These are phyloP conservation scores for Gossypioides kirkii DNA, from an alignment of 345 rosid genomes.

Conservation along the genomic window DNA sequence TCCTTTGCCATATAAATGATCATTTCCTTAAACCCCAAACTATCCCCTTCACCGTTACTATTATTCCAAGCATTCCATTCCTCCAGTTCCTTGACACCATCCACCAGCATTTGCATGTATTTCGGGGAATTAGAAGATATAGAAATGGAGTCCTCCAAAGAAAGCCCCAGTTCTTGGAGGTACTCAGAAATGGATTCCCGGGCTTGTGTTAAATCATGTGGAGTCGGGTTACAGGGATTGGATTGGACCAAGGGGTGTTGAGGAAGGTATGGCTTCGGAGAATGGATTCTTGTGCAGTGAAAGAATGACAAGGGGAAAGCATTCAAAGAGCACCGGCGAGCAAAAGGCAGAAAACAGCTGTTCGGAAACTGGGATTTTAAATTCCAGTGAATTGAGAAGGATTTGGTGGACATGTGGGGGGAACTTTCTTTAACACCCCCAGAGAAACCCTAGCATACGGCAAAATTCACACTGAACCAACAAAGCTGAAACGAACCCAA, in stretches of 20 bases:
- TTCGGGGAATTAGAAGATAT: constrained; percentile 50
- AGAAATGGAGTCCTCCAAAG: constrained; percentile 39
- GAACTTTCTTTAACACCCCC: background rate
- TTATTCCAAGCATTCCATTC: constrained; percentile 58
- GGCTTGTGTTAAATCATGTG: constrained; percentile 32
- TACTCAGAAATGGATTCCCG: constrained; percentile 44
- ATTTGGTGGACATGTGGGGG: constrained; percentile 20
- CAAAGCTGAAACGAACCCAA: background rate
- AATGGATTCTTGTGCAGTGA: constrained; percentile 2
- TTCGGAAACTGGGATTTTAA: constrained; percentile 16
- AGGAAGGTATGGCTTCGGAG: constrained; percentile 12
- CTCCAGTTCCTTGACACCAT: constrained; percentile 66
- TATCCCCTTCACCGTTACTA: constrained; percentile 17
- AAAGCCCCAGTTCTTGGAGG: constrained; percentile 49
- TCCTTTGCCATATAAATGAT: constrained; percentile 59
- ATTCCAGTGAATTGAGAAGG: constrained; percentile 20
- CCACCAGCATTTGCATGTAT: constrained; percentile 48
- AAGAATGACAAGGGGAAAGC: constrained; percentile 2
- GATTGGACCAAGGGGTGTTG: constrained; percentile 16
- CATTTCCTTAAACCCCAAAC: constrained; percentile 61
- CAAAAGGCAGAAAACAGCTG: constrained; percentile 7
- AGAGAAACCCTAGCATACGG: too few relatives aligned
- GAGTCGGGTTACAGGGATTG: constrained; percentile 13
- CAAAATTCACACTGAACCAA: background rate
- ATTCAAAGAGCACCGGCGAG: constrained; percentile 10